Percentiles rank a stretch among this genome's conserved stretches.
phyloP scores from a whole-genome alignment of 306 rosid genomes.

The Trichosanthes cucumerina region DNA sequence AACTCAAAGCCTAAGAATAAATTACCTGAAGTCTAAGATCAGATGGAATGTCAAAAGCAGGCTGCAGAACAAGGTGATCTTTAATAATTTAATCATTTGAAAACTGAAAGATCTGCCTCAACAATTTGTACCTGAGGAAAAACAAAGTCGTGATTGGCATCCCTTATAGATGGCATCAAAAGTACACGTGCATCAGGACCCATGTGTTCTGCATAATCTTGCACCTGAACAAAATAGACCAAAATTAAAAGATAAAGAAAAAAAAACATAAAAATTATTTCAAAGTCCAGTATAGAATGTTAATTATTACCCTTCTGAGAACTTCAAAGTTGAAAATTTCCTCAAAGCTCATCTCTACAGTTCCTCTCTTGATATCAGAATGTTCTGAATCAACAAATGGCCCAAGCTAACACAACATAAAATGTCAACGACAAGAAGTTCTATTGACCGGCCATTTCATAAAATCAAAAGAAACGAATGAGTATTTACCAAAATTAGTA shows the following conservation, averaged over 20 bases:
- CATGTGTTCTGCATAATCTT: slow-evolving; percentile 56
- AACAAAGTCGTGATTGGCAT: slow-evolving; percentile 79
- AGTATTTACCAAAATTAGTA: slow-evolving; percentile 62
- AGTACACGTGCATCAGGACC: slow-evolving; percentile 58
- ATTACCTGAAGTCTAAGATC: slow-evolving; percentile 65
- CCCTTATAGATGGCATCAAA: slow-evolving; percentile 78
- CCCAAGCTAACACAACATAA: slow-evolving; percentile 52
- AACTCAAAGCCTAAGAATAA: neutral
- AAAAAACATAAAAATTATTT: slow-evolving; percentile 1
- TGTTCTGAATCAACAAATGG: slow-evolving; percentile 91
- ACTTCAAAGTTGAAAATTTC: slow-evolving; percentile 63
- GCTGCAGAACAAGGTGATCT: slow-evolving; percentile 38
- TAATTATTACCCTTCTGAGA: slow-evolving; percentile 50
- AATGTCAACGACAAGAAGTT: slow-evolving; percentile 15
- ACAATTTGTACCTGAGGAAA: slow-evolving; percentile 70
- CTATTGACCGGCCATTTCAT: neutral
- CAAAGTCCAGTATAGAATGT: neutral
- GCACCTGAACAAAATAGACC: slow-evolving; percentile 38
- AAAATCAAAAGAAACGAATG: slow-evolving; percentile 5
- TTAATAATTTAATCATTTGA: neutral
- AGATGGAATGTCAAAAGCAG: slow-evolving; percentile 57
- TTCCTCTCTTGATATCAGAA: slow-evolving; percentile 79
- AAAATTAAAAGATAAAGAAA: slow-evolving; percentile 10
- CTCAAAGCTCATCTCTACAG: slow-evolving; percentile 52
- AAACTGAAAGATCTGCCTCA: slow-evolving; percentile 1